Base-by-base conservation (phyloP, 2,329 filamentous ascomycete species). In the Trichoderma sp. region DNA sequence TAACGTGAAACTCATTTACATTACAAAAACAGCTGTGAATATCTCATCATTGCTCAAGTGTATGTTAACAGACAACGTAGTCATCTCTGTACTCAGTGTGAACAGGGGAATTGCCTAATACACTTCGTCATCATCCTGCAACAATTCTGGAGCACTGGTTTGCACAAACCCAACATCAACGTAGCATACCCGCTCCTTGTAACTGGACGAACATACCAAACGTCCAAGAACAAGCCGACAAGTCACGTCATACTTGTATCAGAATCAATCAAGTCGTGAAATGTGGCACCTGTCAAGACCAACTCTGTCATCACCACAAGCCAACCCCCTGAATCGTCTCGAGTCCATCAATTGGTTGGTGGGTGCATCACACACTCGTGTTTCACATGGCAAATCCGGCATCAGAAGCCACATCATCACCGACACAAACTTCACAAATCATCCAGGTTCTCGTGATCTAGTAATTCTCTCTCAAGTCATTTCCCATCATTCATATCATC, bases 401-500 rank as follows among this genome's bases (percentile, higher is more conserved):
- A 63, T 9, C n/a, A n/a, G 35, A 50, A n/a, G 16, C 41, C 41
- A 31, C 56, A 12, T 24, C 59, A 35, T 63, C 68, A 63, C 33
- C 9, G 24, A 9, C 24, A n/a, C 11, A 50, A 14, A 45, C 21
- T 62, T 35, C 41, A 33, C 18, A 71, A 50, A 16, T 16, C 11
- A 11, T 21, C 27, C 56, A 38, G 21, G 3, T 6, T 31, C 24
- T 12, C 21, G 21, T 35, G 16, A 45, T n/a, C 56, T 27, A 11
- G 31, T 38, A 29, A 35, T 64, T 31, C 27, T 31, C 24, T 31
- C n/a, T 38, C n/a, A 29, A 65, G 31, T 66, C 59, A 50, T 65
- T 65, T 71, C 41, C 67, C 62, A 66, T 59, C 74, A 72, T 75
- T 71, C 59, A 60, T 66, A 62, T 75, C 62, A 59, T 72, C 33